Base-by-base conservation (phyloP, 768 basidiomycete genomes). In the Kwoniella dejecticola region DNA sequence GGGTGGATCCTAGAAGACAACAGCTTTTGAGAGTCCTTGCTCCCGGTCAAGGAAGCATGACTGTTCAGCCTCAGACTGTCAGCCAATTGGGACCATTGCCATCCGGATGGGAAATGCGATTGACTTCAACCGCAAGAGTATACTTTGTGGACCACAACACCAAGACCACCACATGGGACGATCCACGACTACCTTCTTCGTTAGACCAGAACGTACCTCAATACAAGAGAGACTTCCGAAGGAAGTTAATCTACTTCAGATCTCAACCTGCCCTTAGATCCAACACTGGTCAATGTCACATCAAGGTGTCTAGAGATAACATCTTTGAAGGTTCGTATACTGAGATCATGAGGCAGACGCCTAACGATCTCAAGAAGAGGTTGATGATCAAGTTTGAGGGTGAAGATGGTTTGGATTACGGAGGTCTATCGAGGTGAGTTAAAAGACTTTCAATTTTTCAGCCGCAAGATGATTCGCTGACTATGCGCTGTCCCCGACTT, bases 141-240 rank as follows among this genome's bases (percentile, higher is more conserved):
- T 99, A 99, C 83, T 99, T 99, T 76, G 96, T 99, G 54, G 96
- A 99, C 79, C 96, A 99, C 82, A 98, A 98, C 81, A 98, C 96
- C 57, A 97, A 98, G 85, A 99, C 96, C 30, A 99, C 96, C 29
- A 99, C 96, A 0, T 99, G 96, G 96, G 96, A 99, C 79, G 96
- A 99, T 78, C 95, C 95, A 19, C 90, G 96, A 53, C 78, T 93
- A 53, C 96, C 96, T 11, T 96, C 94, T 11, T 90, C 92, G 41
- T 83, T 98, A 63, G 96, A 98, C 78, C 85, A 91, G 45, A 97
- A 96, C 71, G 95, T 98, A 1, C 96, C 96, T 17, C 96, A 99
- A 81, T 98, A 98, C 85, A 98, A 99, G 84, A 93, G 96, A 45
- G 96, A 99, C 83, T 99, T 99, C 84, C 85, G 96, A 70, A 85